Conservation (phyloP, 1,284 basidiomycete genomes). For the Abortiporus biennis region DNA sequence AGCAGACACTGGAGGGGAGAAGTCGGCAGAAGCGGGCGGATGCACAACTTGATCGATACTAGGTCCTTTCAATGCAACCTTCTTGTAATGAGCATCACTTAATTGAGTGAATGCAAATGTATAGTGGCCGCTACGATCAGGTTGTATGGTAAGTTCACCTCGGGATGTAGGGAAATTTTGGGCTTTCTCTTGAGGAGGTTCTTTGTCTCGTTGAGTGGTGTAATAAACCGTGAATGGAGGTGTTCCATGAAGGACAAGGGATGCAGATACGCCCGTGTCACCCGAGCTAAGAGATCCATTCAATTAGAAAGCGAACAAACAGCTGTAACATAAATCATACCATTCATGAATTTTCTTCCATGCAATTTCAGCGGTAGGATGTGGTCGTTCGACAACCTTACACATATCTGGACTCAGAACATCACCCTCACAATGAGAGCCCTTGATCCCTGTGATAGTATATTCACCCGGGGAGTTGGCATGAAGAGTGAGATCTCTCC, state of each 20-base stretch:
- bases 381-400: constrained; percentile 67
- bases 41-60: constrained; percentile 85
- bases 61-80: constrained; percentile 63
- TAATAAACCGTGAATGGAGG: constrained; percentile 88
- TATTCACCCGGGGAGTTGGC: constrained; percentile 77
- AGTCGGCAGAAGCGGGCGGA: constrained; percentile 76
- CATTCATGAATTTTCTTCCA: constrained; percentile 92
- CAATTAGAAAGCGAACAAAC: background rate
- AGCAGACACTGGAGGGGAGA: constrained; percentile 38
- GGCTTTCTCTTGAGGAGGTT: constrained; percentile 48
- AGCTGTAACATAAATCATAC: constrained; percentile 33
- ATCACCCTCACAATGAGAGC: constrained; percentile 75
- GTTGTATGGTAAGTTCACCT: constrained; percentile 83
- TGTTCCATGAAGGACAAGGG: constrained; percentile 82
- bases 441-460: constrained; percentile 65
- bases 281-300: constrained; percentile 60
- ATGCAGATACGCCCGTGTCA: constrained; percentile 87
- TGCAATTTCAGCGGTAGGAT: constrained; percentile 78
- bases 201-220: constrained; percentile 66
- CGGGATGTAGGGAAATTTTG: constrained; percentile 68
- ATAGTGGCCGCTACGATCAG: constrained; percentile 86
- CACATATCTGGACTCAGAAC: constrained; percentile 79
- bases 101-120: constrained; percentile 79
- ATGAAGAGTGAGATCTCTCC: constrained; percentile 43
- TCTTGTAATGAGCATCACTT: constrained; percentile 82